Percentiles rank a stretch among this genome's conserved stretches.
phyloP scores from a whole-genome alignment of 176 grass and related monocot species.

The Lolium perenne region DNA sequence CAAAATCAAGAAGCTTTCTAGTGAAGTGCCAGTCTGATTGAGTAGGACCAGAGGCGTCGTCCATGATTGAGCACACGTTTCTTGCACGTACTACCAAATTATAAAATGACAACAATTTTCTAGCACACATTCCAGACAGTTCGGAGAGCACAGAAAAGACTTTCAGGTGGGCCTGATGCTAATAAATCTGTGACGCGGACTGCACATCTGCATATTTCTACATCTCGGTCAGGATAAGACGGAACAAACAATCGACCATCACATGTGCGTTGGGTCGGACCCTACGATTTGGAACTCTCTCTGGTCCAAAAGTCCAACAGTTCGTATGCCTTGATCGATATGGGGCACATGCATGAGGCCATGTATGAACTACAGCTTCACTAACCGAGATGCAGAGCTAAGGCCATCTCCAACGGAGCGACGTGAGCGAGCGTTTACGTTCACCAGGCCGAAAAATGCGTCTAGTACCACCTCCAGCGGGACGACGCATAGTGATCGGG shows the following conservation, averaged over 20 bases:
- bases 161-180: not conserved
- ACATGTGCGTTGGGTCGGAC: not conserved
- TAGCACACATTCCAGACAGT: constrained; percentile 18
- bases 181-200: constrained; percentile 35
- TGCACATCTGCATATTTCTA: not conserved
- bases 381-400: too few species aligned
- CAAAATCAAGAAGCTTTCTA: too few species aligned
- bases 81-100: not conserved
- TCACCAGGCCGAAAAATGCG: too few species aligned
- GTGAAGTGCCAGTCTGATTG: not conserved
- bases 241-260: not conserved
- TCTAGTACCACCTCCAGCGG: too few species aligned
- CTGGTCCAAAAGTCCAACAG: not conserved
- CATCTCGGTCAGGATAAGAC: not conserved
- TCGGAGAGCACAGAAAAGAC: not conserved
- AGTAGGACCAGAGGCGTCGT: not conserved
- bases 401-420: too few species aligned
- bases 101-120: not conserved
- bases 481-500: too few species aligned
- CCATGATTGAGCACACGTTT: not conserved
- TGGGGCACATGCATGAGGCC: too few species aligned
- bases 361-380: too few species aligned
- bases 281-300: not conserved
- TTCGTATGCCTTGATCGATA: not conserved
- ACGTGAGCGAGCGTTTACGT: too few species aligned